Evolutionary conservation across 495 filamentous ascomycete genomes (phyloP).

Genomic region (Penicillium goetzii): DNA sequence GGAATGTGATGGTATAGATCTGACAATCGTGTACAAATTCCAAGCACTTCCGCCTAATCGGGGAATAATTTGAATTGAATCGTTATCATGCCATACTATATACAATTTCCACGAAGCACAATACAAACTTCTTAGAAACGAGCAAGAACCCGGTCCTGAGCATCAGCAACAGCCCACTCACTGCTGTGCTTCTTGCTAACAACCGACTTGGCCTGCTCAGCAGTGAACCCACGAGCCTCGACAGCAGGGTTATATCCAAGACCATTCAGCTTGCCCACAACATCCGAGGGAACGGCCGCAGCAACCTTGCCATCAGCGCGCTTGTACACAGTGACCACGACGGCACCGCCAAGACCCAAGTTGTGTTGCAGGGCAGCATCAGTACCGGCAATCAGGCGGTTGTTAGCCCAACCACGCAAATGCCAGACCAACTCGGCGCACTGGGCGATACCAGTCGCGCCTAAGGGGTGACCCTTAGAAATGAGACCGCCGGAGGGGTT

Average conservation of each 20-base stretch:
- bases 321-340: constrained; percentile 87
- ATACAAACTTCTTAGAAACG: constrained; percentile 49
- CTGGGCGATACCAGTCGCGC: constrained; percentile 90
- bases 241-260: constrained; percentile 94
- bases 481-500: constrained; percentile 95
- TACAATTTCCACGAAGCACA: constrained; percentile 20
- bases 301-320: constrained; percentile 77
- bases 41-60: not conserved
- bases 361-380: constrained; percentile 87
- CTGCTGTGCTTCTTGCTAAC: constrained; percentile 69
- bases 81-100: constrained; percentile 27
- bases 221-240: constrained; percentile 82
- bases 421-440: constrained; percentile 98
- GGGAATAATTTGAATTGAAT: constrained; percentile 9
- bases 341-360: constrained; percentile 88
- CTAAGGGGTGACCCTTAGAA: constrained; percentile 93
- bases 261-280: constrained; percentile 63
- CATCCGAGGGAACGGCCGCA: constrained; percentile 55
- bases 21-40: not conserved
- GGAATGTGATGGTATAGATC: not conserved
- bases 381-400: constrained; percentile 71
- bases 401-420: constrained; percentile 93
- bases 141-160: constrained; percentile 68
- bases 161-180: constrained; percentile 76
- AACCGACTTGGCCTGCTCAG: constrained; percentile 69